Evolutionary conservation across 371 early-diverging fungal species (phyloP).

Genomic region (Zychaea mexicana): DNA sequence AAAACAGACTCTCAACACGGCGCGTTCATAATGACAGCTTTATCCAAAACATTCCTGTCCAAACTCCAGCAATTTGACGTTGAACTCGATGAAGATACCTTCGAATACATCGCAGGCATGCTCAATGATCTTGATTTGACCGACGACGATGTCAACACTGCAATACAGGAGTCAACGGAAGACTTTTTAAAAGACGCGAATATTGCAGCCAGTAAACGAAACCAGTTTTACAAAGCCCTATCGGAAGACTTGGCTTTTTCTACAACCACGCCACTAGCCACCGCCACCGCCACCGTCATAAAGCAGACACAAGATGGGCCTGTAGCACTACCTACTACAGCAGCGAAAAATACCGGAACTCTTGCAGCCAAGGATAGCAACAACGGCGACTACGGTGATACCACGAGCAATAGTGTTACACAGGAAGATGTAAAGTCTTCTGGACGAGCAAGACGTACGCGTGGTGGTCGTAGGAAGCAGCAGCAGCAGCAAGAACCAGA

Average conservation of each 20-base stretch:
- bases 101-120: conserved; percentile 48
- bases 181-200: conserved; percentile 69
- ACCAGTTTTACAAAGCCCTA: neutral
- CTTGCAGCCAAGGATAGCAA: neutral
- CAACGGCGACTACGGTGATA: neutral
- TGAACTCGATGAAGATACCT: conserved; percentile 48
- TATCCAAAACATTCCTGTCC: neutral
- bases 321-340: neutral
- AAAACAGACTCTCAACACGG: no score
- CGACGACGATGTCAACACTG: conserved; percentile 19
- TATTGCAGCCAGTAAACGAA: conserved; percentile 15
- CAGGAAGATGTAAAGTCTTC: neutral
- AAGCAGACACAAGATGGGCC: neutral
- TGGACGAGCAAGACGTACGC: neutral
- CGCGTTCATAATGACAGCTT: neutral
- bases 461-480: conserved; percentile 8
- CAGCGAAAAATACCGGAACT: conserved; percentile 9
- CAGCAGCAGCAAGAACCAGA: conserved; percentile 23
- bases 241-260: neutral
- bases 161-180: conserved; percentile 66
- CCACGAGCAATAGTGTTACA: neutral
- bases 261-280: neutral
- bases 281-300: neutral
- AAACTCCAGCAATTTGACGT: conserved; percentile 17
- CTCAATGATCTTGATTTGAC: conserved; percentile 40